phyloP scores from a whole-genome alignment of 2,329 filamentous ascomycete genomes.

The Neophaeococcomyces aloes region DNA sequence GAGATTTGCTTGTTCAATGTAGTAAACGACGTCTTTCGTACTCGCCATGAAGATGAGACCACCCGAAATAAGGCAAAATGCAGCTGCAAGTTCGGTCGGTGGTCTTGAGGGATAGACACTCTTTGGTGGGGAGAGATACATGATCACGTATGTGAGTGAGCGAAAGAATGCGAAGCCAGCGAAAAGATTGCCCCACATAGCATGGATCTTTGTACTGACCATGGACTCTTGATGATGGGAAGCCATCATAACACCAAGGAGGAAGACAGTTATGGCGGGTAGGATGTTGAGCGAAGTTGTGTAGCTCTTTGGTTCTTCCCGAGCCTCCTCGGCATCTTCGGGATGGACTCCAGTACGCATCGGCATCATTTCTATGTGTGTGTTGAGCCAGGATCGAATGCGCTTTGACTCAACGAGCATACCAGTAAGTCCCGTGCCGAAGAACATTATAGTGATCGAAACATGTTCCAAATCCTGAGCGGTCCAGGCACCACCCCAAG shows the following conservation, averaged over 20 bases:
- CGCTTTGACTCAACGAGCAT: slow-evolving; percentile 72
- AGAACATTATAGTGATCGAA: slow-evolving; percentile 86
- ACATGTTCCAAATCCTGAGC: slow-evolving; percentile 80
- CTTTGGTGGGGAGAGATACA: slow-evolving; percentile 69
- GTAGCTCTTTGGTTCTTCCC: slow-evolving; percentile 56
- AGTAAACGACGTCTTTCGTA: slow-evolving; percentile 62
- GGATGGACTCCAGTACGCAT: slow-evolving; percentile 24
- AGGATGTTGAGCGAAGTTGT: slow-evolving; percentile 75
- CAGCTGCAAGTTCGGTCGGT: slow-evolving; percentile 75
- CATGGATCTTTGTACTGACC: slow-evolving; percentile 84
- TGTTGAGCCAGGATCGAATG: slow-evolving; percentile 50
- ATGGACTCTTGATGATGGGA: slow-evolving; percentile 76
- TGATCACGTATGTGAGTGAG: slow-evolving; percentile 64
- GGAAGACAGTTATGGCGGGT: slow-evolving; percentile 72
- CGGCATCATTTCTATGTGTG: slow-evolving; percentile 34
- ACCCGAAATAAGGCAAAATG: slow-evolving; percentile 79
- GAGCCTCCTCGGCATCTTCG: slow-evolving; percentile 33
- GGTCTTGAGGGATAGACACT: slow-evolving; percentile 74
- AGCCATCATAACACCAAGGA: slow-evolving; percentile 90
- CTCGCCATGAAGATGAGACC: slow-evolving; percentile 90
- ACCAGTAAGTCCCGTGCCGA: slow-evolving; percentile 74
- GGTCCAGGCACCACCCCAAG: slow-evolving; percentile 60
- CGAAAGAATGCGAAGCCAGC: slow-evolving; percentile 70
- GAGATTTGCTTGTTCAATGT: slow-evolving; percentile 65
- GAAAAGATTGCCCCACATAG: slow-evolving; percentile 83